These are phyloP conservation scores for Lecanoromycetidae sp. DNA, from an alignment of 2,329 filamentous ascomycete species.

Conservation along the genomic window DNA sequence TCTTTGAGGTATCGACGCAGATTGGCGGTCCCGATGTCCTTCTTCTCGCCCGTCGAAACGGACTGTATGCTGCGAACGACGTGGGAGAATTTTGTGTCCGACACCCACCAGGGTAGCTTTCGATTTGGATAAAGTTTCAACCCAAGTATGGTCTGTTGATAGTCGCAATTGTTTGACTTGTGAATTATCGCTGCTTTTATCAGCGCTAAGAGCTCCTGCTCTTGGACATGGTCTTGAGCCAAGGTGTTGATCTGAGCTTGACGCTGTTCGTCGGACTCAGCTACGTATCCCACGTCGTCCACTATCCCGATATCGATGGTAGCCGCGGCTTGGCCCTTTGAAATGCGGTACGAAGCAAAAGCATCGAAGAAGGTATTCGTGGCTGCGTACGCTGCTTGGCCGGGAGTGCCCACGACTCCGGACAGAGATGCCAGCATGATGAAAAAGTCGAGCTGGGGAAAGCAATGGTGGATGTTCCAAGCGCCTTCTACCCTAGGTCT, in stretches of 20 bases:
- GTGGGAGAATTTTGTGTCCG: conserved; percentile 8
- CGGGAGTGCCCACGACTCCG: conserved; percentile 24
- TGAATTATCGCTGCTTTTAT: background rate
- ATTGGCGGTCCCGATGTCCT: background rate
- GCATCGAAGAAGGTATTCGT: conserved; percentile 28
- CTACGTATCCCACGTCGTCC: conserved; percentile 28
- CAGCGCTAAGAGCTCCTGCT: conserved; percentile 4
- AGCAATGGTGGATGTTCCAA: conserved; percentile 1
- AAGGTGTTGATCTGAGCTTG: background rate
- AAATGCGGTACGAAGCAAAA: conserved; percentile 24
- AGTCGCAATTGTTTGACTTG: background rate
- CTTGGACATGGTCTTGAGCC: background rate
- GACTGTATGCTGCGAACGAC: background rate
- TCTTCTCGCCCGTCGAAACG: background rate
- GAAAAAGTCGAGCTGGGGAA: conserved; percentile 24
- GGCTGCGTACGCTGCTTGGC: conserved; percentile 26
- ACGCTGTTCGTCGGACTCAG: background rate
- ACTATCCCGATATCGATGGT: conserved; percentile 28
- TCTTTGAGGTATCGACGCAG: background rate
- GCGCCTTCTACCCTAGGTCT: conserved; percentile 20
- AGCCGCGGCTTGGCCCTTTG: conserved; percentile 22
- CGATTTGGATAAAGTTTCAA: conserved; percentile 1
- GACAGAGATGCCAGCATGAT: conserved; percentile 22
- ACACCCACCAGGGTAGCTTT: background rate
- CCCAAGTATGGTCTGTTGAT: conserved; percentile 1